phyloP scores from a whole-genome alignment of 805 yeast genomes.

The Candida andamanensis region DNA sequence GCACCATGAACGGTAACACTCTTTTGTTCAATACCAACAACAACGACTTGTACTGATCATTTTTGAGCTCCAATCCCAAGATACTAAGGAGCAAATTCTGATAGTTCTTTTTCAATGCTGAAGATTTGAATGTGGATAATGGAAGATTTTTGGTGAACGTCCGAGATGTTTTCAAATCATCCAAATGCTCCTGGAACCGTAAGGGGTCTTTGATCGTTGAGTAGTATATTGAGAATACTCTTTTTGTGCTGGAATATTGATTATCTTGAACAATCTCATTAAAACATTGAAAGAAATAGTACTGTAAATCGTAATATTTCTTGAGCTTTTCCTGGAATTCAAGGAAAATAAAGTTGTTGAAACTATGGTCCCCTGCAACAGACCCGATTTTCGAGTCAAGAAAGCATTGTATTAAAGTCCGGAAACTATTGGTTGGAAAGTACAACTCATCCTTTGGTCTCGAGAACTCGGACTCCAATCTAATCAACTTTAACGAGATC shows the following conservation, averaged over 20 bases:
- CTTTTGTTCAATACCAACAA: constrained; percentile 74
- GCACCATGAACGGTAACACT: constrained; percentile 72
- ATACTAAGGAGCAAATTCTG: constrained; percentile 64
- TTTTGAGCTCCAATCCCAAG: constrained; percentile 45
- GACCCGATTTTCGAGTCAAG: constrained; percentile 29
- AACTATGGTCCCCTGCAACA: constrained; percentile 41
- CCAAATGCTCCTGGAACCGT: constrained; percentile 17
- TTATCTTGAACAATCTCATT: constrained; percentile 17
- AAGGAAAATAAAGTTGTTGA: constrained; percentile 42
- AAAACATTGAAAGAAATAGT: constrained; percentile 57
- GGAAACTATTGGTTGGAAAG: constrained; percentile 57
- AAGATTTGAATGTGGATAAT: constrained; percentile 30
- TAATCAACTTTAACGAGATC: constrained; percentile 49
- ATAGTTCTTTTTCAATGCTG: constrained; percentile 55
- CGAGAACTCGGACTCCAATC: constrained; percentile 50
- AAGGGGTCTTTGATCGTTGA: constrained; percentile 31
- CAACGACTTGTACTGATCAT: constrained; percentile 62
- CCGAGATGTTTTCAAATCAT: constrained; percentile 24
- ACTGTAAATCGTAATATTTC: constrained; percentile 73
- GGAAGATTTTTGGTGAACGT: constrained; percentile 30
- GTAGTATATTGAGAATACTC: constrained; percentile 36
- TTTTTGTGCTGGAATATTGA: constrained; percentile 14
- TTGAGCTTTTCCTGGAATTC: constrained; percentile 54
- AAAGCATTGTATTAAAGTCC: constrained; percentile 31
- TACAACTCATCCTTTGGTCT: constrained; percentile 51